Evolutionary conservation across 805 yeast genomes (phyloP).

Genomic region (Yarrowia yakushimensis): DNA sequence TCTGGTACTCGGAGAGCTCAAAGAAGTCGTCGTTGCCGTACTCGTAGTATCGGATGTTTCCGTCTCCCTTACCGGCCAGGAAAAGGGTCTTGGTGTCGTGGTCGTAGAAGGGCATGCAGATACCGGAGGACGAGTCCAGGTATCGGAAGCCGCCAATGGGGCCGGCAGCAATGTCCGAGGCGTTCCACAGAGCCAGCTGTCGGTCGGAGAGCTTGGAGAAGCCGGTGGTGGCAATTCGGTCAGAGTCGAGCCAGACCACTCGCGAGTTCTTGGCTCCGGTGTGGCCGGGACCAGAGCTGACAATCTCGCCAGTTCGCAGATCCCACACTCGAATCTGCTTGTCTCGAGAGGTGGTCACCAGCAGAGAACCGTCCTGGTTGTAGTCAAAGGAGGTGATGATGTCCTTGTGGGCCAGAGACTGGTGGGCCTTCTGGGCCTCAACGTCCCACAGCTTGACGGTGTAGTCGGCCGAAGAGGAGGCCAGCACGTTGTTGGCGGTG

Average conservation of each 20-base stretch:
- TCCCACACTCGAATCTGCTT: constrained; percentile 91
- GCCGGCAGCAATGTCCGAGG: constrained; percentile 66
- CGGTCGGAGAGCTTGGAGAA: constrained; percentile 90
- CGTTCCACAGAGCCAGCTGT: constrained; percentile 92
- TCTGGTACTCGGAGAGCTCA: constrained; percentile 83
- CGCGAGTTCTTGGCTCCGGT: constrained; percentile 89
- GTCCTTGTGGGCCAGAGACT: constrained; percentile 81
- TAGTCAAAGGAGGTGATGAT: constrained; percentile 90
- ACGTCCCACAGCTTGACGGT: constrained; percentile 90
- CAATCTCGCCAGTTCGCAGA: constrained; percentile 64
- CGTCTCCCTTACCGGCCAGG: constrained; percentile 97
- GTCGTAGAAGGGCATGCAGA: constrained; percentile 87
- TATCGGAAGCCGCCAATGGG: constrained; percentile 86
- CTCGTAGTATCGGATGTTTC: constrained; percentile 92
- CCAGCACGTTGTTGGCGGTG: constrained; percentile 77
- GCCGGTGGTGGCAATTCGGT: constrained; percentile 89
- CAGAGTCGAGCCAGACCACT: constrained; percentile 79
- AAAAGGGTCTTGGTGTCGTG: constrained; percentile 74
- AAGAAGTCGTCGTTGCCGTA: constrained; percentile 77
- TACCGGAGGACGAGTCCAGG: constrained; percentile 89
- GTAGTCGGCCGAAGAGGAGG: constrained; percentile 87
- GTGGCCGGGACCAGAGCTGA: constrained; percentile 86
- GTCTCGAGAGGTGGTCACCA: constrained; percentile 90
- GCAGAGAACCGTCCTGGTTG: constrained; percentile 79
- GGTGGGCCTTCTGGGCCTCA: constrained; percentile 63